phyloP scores from a whole-genome alignment of 1,139 yeast genomes.

The Hemisphaericaspora subhashii region DNA sequence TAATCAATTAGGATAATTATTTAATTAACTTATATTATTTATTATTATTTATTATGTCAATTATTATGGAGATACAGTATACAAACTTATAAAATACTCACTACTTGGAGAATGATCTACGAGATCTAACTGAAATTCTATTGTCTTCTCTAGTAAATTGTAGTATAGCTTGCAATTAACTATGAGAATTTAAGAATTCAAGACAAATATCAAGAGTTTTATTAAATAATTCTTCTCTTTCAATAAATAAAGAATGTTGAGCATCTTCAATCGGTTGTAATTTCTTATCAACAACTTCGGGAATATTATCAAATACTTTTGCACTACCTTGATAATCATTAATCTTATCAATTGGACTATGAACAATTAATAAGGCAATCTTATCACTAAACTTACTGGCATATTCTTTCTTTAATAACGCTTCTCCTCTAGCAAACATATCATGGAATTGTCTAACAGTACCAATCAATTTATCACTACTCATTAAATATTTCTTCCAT shows the following conservation, averaged over 20 bases:
- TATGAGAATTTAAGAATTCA: constrained; percentile 35
- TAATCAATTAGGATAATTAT: neutral
- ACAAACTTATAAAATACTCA: too few relatives aligned
- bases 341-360: constrained; percentile 44
- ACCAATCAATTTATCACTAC: constrained; percentile 45
- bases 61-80: too few relatives aligned
- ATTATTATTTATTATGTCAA: neutral
- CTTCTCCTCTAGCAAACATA: constrained; percentile 63
- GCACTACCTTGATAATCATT: constrained; percentile 57
- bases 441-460: constrained; percentile 51
- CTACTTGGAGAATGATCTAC: too few relatives aligned
- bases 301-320: constrained; percentile 42
- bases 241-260: constrained; percentile 48
- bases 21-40: neutral
- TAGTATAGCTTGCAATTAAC: too few relatives aligned
- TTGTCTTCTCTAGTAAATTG: too few relatives aligned
- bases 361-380: constrained; percentile 49
- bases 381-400: constrained; percentile 44
- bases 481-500: constrained; percentile 45
- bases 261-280: constrained; percentile 30
- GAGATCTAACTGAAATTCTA: neutral
- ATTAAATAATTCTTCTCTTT: constrained; percentile 37
- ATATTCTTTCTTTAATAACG: constrained; percentile 42
- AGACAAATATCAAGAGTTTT: constrained; percentile 34
- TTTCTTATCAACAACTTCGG: constrained; percentile 24